Evolutionary conservation across 148 eudicot species (phyloP).

Genomic region (Selenicereus undatus): DNA sequence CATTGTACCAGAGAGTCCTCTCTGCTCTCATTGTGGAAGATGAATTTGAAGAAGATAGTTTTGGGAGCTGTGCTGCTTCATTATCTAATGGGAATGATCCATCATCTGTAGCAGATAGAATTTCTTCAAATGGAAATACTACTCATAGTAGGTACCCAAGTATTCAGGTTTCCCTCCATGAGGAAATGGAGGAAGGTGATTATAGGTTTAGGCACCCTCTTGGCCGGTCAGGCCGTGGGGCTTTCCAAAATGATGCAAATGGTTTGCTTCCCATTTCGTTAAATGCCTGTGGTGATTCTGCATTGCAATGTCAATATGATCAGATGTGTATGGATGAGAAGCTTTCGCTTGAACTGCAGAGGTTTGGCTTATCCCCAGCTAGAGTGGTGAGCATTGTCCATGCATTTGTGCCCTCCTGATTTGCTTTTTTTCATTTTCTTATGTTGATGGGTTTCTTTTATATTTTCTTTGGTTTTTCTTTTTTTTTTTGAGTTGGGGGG

Average conservation of each 20-base stretch:
- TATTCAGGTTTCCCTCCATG: conserved; percentile 34
- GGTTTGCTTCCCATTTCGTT: conserved; percentile 32
- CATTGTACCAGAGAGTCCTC: conserved; percentile 75
- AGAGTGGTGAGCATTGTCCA: conserved; percentile 49
- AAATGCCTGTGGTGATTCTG: conserved; percentile 41
- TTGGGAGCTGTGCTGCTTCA: conserved; percentile 27
- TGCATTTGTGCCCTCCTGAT: background rate
- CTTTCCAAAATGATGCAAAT: conserved; percentile 34
- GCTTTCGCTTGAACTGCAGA: conserved; percentile 75
- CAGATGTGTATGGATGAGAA: conserved; percentile 60
- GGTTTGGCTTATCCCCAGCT: conserved; percentile 68
- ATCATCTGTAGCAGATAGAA: conserved; percentile 30
- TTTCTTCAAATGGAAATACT: conserved; percentile 54
- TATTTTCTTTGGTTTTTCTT: background rate
- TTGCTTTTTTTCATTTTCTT: background rate
- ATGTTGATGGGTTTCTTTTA: background rate
- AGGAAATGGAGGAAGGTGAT: conserved; percentile 40
- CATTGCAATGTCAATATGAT: conserved; percentile 53
- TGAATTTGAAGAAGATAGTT: conserved; percentile 54
- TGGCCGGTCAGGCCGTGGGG: conserved; percentile 34
- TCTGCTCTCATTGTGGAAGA: conserved; percentile 86
- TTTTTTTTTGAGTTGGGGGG: background rate
- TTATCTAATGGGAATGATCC: conserved; percentile 34
- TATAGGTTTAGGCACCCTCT: conserved; percentile 33
- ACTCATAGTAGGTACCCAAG: conserved; percentile 38